Base-by-base conservation (phyloP, 805 yeast species). In the Huiozyma sinensis region DNA sequence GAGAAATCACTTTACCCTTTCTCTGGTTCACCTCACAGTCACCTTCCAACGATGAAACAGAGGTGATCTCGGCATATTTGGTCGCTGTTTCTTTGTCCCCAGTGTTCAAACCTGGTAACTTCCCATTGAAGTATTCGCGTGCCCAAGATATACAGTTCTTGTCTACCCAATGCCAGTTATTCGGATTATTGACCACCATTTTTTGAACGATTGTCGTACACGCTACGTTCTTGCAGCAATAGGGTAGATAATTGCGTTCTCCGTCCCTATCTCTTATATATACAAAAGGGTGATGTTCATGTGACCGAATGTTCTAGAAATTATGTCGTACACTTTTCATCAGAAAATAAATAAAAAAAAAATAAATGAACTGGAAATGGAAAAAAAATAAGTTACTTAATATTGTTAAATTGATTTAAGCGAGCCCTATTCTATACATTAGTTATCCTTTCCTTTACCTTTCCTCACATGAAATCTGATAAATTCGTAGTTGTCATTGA, bases 141-240 rank as follows among this genome's bases (percentile, higher is more conserved):
- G 96, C 74, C 98, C 98, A 92, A 45, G 77, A 81, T 45, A 90
- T 75, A 68, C 98, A 92, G 71, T 92, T 92, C 65, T 90, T 90
- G 67, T 90, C 97, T 50, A 89, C 97, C 97, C 97, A 92, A 72
- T 92, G 98, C 98, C 98, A 90, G 69, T 90, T 90, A 66, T 92
- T 92, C 35, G 97, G 97, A 73, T 90, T 92, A 67, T 87, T 83
- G 31, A 92, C 89, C 36, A 85, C 97, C 97, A 90, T 90, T 34
- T 52, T 50, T 30, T 6, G 51, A 36, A 28, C 36, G 5, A 9
- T 17, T 31, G 12, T 42, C 28, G 13, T 35, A 12, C 38, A 13
- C 32, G 28, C 5, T n/a, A 7, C 13, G 12, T 8, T 6, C 2
- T 13, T 8, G 13, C 4, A 29, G 8, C 31, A 7, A n/a, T 5